A percentile compares a stretch with the other conserved stretches of the same genome.
These are phyloP conservation scores for Daldinia sp. DNA, from an alignment of 2,329 filamentous ascomycete genomes.

Conservation along the genomic window DNA sequence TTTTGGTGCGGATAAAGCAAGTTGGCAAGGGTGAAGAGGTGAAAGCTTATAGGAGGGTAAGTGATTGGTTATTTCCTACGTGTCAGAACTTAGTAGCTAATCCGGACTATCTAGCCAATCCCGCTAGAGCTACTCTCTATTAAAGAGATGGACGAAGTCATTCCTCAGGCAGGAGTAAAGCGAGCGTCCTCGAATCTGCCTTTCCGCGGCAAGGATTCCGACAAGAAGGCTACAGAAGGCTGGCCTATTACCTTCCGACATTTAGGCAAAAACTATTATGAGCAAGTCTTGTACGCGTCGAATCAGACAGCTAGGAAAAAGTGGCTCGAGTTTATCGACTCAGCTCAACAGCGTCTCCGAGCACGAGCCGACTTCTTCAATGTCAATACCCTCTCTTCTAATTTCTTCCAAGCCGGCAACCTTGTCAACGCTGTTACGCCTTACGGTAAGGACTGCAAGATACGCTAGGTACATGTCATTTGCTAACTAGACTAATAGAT, in stretches of 20 bases:
- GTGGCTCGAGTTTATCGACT: slow-evolving; percentile 95
- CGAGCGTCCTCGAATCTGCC: slow-evolving; percentile 84
- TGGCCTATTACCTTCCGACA: slow-evolving; percentile 97
- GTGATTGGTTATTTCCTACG: slow-evolving; percentile 34
- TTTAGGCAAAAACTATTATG: slow-evolving; percentile 94
- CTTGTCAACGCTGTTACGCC: slow-evolving; percentile 95
- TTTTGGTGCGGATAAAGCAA: slow-evolving; percentile 89
- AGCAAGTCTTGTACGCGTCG: slow-evolving; percentile 85
- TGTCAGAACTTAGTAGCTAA: slow-evolving; percentile 8
- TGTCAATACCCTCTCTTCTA: slow-evolving; percentile 66
- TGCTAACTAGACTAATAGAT: slow-evolving; percentile 62
- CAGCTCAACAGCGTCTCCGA: slow-evolving; percentile 85
- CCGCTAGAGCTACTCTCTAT: slow-evolving; percentile 93
- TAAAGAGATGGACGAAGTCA: slow-evolving; percentile 95
- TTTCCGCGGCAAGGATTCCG: slow-evolving; percentile 55
- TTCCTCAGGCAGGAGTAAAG: slow-evolving; percentile 83
- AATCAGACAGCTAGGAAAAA: slow-evolving; percentile 89
- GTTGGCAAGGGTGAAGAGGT: slow-evolving; percentile 94
- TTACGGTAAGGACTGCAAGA: slow-evolving; percentile 69
- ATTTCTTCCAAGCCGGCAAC: slow-evolving; percentile 72
- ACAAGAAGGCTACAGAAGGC: slow-evolving; percentile 73
- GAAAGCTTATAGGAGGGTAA: slow-evolving; percentile 84
- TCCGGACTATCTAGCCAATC: slow-evolving; percentile 69
- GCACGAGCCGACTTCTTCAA: slow-evolving; percentile 93
- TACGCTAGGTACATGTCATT: background rate